Evolutionary conservation across 305 asterid species (phyloP).

Genomic region (Fraxinus floribunda): DNA sequence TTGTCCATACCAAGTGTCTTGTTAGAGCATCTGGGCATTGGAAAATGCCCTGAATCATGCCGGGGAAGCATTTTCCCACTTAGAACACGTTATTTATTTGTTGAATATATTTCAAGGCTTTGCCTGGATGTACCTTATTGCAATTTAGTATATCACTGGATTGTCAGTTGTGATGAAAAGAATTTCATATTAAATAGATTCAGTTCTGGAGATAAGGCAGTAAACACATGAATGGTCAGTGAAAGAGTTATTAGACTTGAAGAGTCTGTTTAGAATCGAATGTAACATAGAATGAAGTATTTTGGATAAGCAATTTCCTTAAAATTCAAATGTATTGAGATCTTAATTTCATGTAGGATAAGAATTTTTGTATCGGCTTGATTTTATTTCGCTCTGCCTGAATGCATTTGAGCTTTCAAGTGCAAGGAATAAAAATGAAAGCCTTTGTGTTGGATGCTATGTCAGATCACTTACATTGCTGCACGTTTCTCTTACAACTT

Average conservation of each 20-base stretch:
- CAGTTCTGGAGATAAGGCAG: not conserved
- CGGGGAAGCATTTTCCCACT: not conserved
- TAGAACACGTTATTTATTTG: not conserved
- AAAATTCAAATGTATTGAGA: not conserved
- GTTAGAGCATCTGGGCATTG: not conserved
- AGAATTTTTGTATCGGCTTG: too few species aligned
- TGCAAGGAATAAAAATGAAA: too few species aligned
- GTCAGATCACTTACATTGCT: constrained; percentile 4
- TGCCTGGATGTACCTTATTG: not conserved
- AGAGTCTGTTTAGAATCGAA: not conserved
- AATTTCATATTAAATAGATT: not conserved
- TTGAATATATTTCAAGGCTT: not conserved
- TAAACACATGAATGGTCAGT: not conserved
- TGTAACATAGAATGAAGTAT: not conserved
- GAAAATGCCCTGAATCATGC: not conserved
- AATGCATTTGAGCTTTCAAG: too few species aligned
- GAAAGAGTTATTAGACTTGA: not conserved
- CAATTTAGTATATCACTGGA: not conserved
- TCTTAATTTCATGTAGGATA: too few species aligned
- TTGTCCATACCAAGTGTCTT: not conserved
- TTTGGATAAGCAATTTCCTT: not conserved
- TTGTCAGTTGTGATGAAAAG: not conserved
- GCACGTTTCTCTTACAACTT: constrained; percentile 4
- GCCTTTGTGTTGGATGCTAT: not conserved
- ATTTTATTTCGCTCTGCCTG: too few species aligned